Conservation (phyloP, 257 asterid genomes). For the Solanum microdontum region DNA sequence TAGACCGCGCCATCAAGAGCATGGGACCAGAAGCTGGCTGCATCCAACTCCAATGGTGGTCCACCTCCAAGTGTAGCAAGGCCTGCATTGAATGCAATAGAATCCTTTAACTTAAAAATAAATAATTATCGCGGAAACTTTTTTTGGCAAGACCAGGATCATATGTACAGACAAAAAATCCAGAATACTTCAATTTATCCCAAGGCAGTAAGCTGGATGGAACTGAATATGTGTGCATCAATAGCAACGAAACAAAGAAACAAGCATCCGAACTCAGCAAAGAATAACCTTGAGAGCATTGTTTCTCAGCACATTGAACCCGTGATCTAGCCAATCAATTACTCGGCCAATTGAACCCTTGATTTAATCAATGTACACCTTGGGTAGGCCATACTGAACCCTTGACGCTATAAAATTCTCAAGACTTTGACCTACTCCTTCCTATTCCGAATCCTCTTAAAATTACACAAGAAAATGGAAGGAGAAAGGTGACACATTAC, state of each 20-base stretch:
- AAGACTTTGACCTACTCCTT: background rate
- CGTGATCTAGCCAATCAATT: background rate
- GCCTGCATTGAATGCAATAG: slow-evolving; percentile 38
- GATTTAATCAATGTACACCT: background rate
- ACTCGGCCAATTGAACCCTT: background rate
- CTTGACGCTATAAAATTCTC: background rate
- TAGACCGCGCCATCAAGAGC: slow-evolving; percentile 44
- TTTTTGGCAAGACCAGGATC: background rate
- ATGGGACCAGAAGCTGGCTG: slow-evolving; percentile 37
- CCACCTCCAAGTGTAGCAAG: slow-evolving; percentile 59
- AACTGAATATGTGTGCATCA: background rate
- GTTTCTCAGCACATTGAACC: background rate
- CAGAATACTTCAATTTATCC: background rate
- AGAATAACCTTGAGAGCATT: background rate
- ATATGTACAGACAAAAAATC: background rate
- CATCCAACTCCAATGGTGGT: slow-evolving; percentile 48
- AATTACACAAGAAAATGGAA: background rate
- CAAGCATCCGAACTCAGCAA: background rate
- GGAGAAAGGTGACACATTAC: background rate
- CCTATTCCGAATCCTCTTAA: background rate
- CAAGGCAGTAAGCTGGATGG: background rate
- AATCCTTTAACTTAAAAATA: background rate
- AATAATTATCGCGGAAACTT: background rate
- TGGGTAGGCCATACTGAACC: background rate
- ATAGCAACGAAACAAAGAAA: background rate